phyloP scores from a whole-genome alignment of 805 yeast species.

The Wickerhamomyces mucosus region DNA sequence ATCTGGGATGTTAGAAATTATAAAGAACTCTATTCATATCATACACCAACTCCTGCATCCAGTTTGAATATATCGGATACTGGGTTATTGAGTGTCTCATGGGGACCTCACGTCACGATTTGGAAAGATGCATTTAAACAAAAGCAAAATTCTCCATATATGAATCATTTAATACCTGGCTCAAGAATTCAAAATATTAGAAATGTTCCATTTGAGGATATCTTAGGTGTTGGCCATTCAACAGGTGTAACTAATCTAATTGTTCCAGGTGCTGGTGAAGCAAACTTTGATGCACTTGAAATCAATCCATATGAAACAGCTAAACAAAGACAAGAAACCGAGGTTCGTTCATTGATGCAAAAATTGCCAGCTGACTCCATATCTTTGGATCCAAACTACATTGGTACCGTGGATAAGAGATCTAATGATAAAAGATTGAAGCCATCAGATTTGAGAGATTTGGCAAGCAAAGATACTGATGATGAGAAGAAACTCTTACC shows the following conservation, averaged over 20 bases:
- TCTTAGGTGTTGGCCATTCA: conserved; percentile 82
- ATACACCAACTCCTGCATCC: conserved; percentile 79
- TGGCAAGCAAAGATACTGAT: conserved; percentile 27
- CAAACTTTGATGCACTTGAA: conserved; percentile 91
- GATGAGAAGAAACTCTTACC: conserved; percentile 32
- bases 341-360: conserved; percentile 76
- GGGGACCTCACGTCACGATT: conserved; percentile 92
- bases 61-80: conserved; percentile 76
- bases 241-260: conserved; percentile 75
- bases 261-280: conserved; percentile 97
- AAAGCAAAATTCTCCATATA: conserved; percentile 78
- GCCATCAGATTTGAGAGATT: conserved; percentile 44
- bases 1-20: conserved; percentile 91
- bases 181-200: conserved; percentile 56
- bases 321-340: conserved; percentile 88
- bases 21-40: conserved; percentile 53
- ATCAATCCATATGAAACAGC: conserved; percentile 86
- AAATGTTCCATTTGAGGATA: conserved; percentile 93
- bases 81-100: conserved; percentile 79
- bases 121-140: conserved; percentile 80
- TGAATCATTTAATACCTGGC: conserved; percentile 82
- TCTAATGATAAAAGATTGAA: conserved; percentile 55
- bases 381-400: conserved; percentile 75
- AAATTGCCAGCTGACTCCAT: conserved; percentile 91
- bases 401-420: conserved; percentile 75